Conservation (phyloP, 768 basidiomycete genomes). For the Tylopilus rubrobrunneus region DNA sequence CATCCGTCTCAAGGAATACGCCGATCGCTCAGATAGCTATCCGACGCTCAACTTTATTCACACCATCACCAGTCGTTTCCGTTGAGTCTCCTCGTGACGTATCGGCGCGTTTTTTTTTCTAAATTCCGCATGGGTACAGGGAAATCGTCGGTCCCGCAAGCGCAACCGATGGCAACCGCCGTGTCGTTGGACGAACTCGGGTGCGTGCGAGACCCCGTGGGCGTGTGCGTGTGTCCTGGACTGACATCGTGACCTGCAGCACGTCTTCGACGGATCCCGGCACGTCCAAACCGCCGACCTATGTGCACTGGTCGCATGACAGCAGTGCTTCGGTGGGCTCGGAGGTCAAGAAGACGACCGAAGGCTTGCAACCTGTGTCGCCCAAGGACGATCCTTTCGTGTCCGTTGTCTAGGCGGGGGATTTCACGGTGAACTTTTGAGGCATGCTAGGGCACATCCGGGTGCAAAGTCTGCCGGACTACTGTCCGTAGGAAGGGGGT, state of each 20-base stretch:
- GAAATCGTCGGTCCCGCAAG: conserved; percentile 9
- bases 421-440: neutral
- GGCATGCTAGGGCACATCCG: neutral
- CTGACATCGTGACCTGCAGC: conserved; percentile 2
- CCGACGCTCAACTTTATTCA: conserved; percentile 21
- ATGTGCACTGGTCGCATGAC: conserved; percentile 11
- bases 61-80: conserved; percentile 17
- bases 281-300: conserved; percentile 15
- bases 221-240: neutral
- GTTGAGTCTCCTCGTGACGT: neutral
- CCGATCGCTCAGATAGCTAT: conserved; percentile 19
- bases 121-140: conserved; percentile 1
- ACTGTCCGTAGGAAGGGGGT: too few relatives aligned
- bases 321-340: conserved; percentile 4
- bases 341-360: conserved; percentile 1
- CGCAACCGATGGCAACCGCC: conserved; percentile 8
- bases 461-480: neutral
- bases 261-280: conserved; percentile 7
- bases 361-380: neutral
- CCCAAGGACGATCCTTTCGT: neutral
- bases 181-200: conserved; percentile 18
- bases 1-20: conserved; percentile 60
- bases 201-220: conserved; percentile 6
- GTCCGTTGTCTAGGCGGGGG: conserved; percentile 10
- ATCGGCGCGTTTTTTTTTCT: neutral